These are phyloP conservation scores for Epithemia pelagica DNA, from an alignment of 108 stramenopile species.

Conservation along the genomic window DNA sequence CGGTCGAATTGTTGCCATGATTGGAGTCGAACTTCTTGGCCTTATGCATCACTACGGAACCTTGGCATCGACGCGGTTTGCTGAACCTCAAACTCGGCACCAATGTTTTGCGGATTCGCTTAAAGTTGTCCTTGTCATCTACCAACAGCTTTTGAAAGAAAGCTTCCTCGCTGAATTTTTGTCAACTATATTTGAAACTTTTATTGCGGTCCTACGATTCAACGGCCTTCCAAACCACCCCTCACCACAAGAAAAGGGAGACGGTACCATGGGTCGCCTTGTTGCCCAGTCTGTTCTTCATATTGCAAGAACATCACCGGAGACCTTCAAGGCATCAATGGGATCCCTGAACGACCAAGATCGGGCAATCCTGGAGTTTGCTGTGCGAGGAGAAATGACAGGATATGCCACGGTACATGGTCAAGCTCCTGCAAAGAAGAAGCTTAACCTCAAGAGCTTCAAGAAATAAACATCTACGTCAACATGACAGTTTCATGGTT, in stretches of 20 bases:
- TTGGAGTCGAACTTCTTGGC: conserved; percentile 48
- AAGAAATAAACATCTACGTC: conserved; percentile 33
- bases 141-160: conserved; percentile 51
- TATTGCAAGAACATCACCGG: conserved; percentile 55
- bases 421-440: conserved; percentile 42
- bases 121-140: conserved; percentile 61
- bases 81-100: background rate
- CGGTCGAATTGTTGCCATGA: conserved; percentile 19
- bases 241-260: conserved; percentile 22
- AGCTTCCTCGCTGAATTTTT: conserved; percentile 46
- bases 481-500: no score
- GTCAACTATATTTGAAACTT: conserved; percentile 41
- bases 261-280: conserved; percentile 60
- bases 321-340: conserved; percentile 65
- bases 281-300: conserved; percentile 70
- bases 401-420: conserved; percentile 47
- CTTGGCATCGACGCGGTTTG: conserved; percentile 14
- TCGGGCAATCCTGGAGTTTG: conserved; percentile 58
- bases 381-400: conserved; percentile 82
- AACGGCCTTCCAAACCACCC: conserved; percentile 82
- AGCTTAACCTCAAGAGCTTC: conserved; percentile 68
- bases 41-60: conserved; percentile 54
- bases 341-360: conserved; percentile 30
- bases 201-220: conserved; percentile 52
- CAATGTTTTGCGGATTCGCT: conserved; percentile 45